Evolutionary conservation across 176 grass and related monocot genomes (phyloP).

Genomic region (Hyparrhenia diplandra): DNA sequence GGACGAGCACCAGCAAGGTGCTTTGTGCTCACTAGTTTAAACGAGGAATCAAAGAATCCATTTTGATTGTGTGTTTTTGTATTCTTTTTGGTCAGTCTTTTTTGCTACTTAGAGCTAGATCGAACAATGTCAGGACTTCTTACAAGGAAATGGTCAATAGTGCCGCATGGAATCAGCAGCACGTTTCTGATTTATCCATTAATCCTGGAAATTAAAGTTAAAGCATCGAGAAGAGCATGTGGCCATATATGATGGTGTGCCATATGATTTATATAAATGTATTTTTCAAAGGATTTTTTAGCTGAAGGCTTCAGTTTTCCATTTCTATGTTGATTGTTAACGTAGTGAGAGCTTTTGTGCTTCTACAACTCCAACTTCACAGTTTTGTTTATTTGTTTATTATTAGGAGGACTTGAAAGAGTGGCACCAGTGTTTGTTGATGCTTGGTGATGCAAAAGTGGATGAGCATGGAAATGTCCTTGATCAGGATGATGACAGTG

Average conservation of each 20-base stretch:
- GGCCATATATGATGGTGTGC: neutral
- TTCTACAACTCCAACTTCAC: neutral
- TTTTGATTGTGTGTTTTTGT: neutral
- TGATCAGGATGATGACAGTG: constrained; percentile 70
- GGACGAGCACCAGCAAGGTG: too few relatives aligned
- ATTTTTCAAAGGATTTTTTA: neutral
- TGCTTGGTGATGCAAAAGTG: constrained; percentile 95
- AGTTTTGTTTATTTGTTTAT: constrained; percentile 18
- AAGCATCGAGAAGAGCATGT: neutral
- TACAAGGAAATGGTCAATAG: neutral
- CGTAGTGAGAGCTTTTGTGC: neutral
- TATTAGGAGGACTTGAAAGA: constrained; percentile 94
- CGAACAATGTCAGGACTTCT: neutral
- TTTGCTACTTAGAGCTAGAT: neutral
- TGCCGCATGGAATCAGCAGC: neutral
- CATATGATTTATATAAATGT: neutral
- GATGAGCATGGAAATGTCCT: constrained; percentile 80
- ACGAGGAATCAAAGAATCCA: too few relatives aligned
- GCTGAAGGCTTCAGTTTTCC: neutral
- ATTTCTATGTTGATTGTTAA: neutral
- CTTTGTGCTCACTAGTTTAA: too few relatives aligned
- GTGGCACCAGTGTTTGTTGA: constrained; percentile 93
- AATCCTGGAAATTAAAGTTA: neutral
- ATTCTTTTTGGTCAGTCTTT: neutral
- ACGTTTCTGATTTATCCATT: neutral